Evolutionary conservation across 2,329 filamentous ascomycete genomes (phyloP).

Genomic region (Acrocalymma vagum): DNA sequence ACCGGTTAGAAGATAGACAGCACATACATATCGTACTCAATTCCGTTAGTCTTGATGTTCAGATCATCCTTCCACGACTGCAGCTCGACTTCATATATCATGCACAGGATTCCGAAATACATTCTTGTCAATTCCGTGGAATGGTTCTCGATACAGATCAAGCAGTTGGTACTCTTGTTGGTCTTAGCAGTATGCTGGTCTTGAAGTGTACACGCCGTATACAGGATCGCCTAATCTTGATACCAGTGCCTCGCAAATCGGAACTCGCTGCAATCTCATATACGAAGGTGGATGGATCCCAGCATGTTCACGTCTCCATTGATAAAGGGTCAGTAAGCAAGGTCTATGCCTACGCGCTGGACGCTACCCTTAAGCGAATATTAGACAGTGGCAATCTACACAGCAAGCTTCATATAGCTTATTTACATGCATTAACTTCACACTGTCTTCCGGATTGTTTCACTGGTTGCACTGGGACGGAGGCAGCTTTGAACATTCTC

Average conservation of each 20-base stretch:
- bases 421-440: slow-evolving; percentile 65
- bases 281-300: not conserved
- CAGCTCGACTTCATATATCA: slow-evolving; percentile 21
- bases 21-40: slow-evolving; percentile 29
- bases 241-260: slow-evolving; percentile 27
- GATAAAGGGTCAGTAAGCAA: slow-evolving; percentile 18
- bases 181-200: slow-evolving; percentile 33
- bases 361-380: slow-evolving; percentile 60
- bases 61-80: slow-evolving; percentile 26
- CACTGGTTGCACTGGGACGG: slow-evolving; percentile 61
- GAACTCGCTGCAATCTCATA: slow-evolving; percentile 18
- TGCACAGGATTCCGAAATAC: slow-evolving; percentile 9
- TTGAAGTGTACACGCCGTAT: slow-evolving; percentile 15
- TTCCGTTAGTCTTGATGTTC: not conserved
- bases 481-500: slow-evolving; percentile 61
- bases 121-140: slow-evolving; percentile 33
- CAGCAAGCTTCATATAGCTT: slow-evolving; percentile 61
- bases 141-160: slow-evolving; percentile 37
- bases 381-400: slow-evolving; percentile 59
- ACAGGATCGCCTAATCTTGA: slow-evolving; percentile 46
- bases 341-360: slow-evolving; percentile 59
- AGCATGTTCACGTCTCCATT: slow-evolving; percentile 23
- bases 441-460: slow-evolving; percentile 61
- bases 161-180: slow-evolving; percentile 28
- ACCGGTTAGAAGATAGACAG: slow-evolving; percentile 18